A percentile compares a stretch with the other conserved stretches of the same genome.
phyloP scores from a whole-genome alignment of 768 basidiomycete genomes.

The Baorangia bicolor region DNA sequence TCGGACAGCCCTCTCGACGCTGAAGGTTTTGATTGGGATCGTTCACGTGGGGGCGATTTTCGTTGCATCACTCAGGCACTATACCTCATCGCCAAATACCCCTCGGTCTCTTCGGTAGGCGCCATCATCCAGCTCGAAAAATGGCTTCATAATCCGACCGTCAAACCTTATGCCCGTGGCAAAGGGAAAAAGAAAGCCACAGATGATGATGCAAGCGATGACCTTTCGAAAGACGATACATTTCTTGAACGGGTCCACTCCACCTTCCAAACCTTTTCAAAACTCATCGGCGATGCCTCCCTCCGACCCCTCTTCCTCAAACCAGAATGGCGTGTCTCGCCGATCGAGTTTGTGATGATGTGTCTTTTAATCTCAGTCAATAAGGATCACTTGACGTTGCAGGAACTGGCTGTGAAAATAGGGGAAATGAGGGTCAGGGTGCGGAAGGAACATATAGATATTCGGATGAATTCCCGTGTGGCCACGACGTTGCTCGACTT shows the following conservation, averaged over 20 bases:
- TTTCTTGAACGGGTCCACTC: slow-evolving; percentile 37
- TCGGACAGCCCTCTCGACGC: slow-evolving; percentile 36
- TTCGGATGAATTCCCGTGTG: slow-evolving; percentile 62
- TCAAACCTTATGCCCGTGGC: not conserved
- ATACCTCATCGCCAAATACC: slow-evolving; percentile 47
- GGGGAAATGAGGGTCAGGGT: slow-evolving; percentile 53
- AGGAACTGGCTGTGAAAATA: slow-evolving; percentile 46
- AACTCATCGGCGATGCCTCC: slow-evolving; percentile 41
- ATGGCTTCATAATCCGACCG: slow-evolving; percentile 41
- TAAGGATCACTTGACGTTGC: slow-evolving; percentile 38
- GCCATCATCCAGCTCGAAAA: slow-evolving; percentile 44
- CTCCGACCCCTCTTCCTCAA: slow-evolving; percentile 39
- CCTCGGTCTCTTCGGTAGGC: slow-evolving; percentile 28
- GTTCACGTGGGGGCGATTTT: slow-evolving; percentile 52
- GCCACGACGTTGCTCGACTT: slow-evolving; percentile 55
- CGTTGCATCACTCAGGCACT: slow-evolving; percentile 57
- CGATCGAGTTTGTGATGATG: slow-evolving; percentile 65
- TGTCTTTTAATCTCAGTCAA: slow-evolving; percentile 53
- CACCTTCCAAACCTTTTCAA: slow-evolving; percentile 48
- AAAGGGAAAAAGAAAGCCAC: slow-evolving; percentile 24
- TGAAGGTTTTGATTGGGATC: slow-evolving; percentile 49
- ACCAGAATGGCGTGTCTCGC: slow-evolving; percentile 52
- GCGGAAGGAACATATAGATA: slow-evolving; percentile 56
- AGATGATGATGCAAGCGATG: slow-evolving; percentile 9
- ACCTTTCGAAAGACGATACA: slow-evolving; percentile 30